Evolutionary conservation across 2,329 filamentous ascomycete species (phyloP).

Genomic region (Gremmenia infestans): DNA sequence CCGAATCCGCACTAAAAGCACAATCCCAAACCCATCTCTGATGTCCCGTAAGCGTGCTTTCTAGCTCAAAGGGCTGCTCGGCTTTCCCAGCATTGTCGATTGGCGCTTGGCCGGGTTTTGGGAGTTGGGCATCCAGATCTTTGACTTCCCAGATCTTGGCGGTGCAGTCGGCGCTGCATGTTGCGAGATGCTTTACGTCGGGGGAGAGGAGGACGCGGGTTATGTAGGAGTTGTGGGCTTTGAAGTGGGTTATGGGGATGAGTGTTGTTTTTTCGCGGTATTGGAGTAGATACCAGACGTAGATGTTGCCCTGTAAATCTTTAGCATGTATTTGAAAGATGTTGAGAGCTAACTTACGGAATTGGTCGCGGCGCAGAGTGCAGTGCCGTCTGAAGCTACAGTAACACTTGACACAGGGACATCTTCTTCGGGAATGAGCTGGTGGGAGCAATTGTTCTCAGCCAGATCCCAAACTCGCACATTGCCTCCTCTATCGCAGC

Average conservation of each 20-base stretch:
- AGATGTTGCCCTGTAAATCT: conserved; percentile 74
- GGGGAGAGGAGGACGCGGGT: conserved; percentile 69
- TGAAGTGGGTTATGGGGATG: conserved; percentile 66
- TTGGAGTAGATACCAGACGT: conserved; percentile 92
- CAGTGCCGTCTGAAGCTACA: conserved; percentile 86
- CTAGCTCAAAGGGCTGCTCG: conserved; percentile 53
- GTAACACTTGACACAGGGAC: conserved; percentile 92
- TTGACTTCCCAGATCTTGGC: conserved; percentile 92
- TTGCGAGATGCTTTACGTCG: conserved; percentile 69
- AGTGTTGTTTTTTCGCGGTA: conserved; percentile 61
- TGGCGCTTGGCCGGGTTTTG: conserved; percentile 22
- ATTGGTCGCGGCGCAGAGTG: conserved; percentile 92
- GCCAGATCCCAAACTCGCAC: conserved; percentile 95
- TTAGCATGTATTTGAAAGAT: conserved; percentile 10
- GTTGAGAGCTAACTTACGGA: conserved; percentile 49
- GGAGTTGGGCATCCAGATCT: conserved; percentile 54
- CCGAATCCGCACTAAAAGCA: conserved; percentile 68
- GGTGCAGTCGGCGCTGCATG: conserved; percentile 72
- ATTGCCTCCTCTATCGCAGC: conserved; percentile 87
- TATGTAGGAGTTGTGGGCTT: conserved; percentile 68
- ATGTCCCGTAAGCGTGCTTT: conserved; percentile 65
- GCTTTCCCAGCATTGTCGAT: conserved; percentile 36
- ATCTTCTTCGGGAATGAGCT: conserved; percentile 94
- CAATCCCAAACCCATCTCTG: conserved; percentile 79
- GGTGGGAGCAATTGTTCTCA: conserved; percentile 94